Evolutionary conservation across 768 basidiomycete species (phyloP), one percentile per base, ranked within the genome.

Genomic region (Boletus subcaerulescens): DNA sequence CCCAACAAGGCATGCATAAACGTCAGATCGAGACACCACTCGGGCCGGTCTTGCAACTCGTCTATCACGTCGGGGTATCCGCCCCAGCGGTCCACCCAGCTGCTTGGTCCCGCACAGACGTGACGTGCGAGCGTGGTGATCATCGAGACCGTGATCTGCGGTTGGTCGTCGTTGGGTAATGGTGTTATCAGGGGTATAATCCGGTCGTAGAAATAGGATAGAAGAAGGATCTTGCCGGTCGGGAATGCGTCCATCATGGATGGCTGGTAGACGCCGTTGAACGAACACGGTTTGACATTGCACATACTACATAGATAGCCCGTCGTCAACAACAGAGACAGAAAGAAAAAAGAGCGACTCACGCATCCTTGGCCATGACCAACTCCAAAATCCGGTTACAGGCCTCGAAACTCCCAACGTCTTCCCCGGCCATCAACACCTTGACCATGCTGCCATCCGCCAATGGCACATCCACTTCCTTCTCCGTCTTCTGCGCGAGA

Each of bases 181-280:
- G 47, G 55, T 48, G 72, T 72, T 46, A 93, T 74, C 55, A 99
- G 82, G 0, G 94, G 96, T 26, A 78, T 73, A 54, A 96, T 79
- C 36, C 97, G 90, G 77, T 98, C 97, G 75, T 93, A 97, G 75
- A 98, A 99, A 79, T 98, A 99, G 22, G 94, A 97, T 2, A 99
- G 80, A n/a, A 96, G 83, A 26, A 96, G 82, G 58, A 96, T 80
- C 65, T 86, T 86, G 55, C 96, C 96, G 11, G 77, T 73, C 2
- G 88, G 83, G 82, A 98, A 98, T 11, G 91, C 86, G 58, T 96
- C 90, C 54, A 89, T 76, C 24, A 98, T 77, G 14, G 89, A 89
- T 3, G 97, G 97, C 69, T 99, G 97, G 74, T 98, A 98, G 24
- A 97, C 93, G 13, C 97, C 97, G 65, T 92, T 86, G 76, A 99